phyloP scores from a whole-genome alignment of 148 eudicot genomes.

The Vaccinium darrowii region DNA sequence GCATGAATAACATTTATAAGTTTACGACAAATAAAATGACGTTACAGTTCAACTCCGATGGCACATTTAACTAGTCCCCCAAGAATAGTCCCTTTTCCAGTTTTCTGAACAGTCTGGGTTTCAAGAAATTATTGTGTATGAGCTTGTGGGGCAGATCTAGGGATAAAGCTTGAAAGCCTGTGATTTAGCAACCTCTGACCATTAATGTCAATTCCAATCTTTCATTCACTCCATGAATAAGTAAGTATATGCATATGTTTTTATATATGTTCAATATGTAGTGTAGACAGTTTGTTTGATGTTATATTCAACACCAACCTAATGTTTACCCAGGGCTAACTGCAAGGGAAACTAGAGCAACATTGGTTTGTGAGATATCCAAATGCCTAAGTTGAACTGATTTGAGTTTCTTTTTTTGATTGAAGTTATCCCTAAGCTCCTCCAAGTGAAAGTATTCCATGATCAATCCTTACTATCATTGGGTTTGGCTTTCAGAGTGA shows the following conservation, averaged over 20 bases:
- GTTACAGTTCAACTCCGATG: too few relatives aligned
- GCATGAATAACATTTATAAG: too few relatives aligned
- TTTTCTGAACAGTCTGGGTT: too few relatives aligned
- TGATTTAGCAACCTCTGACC: background rate
- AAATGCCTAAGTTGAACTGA: constrained; percentile 4
- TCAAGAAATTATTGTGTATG: too few relatives aligned
- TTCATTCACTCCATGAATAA: background rate
- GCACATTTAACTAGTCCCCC: too few relatives aligned
- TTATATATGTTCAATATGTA: background rate
- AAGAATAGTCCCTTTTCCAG: too few relatives aligned
- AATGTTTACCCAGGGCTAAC: background rate
- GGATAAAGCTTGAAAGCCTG: background rate
- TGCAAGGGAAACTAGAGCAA: background rate
- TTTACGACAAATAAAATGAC: too few relatives aligned
- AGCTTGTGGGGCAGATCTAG: background rate
- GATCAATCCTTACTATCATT: background rate
- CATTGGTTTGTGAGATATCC: background rate
- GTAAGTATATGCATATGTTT: background rate
- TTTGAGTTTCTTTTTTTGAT: background rate
- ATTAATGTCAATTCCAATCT: background rate
- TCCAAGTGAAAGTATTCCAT: background rate
- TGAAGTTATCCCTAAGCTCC: background rate
- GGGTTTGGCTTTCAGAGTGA: constrained; percentile 74
- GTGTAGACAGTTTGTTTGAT: background rate
- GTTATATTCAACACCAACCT: background rate